Evolutionary conservation across 1,139 yeast species (phyloP), one percentile per base, ranked within the genome.

Genomic region (Candida sp.): DNA sequence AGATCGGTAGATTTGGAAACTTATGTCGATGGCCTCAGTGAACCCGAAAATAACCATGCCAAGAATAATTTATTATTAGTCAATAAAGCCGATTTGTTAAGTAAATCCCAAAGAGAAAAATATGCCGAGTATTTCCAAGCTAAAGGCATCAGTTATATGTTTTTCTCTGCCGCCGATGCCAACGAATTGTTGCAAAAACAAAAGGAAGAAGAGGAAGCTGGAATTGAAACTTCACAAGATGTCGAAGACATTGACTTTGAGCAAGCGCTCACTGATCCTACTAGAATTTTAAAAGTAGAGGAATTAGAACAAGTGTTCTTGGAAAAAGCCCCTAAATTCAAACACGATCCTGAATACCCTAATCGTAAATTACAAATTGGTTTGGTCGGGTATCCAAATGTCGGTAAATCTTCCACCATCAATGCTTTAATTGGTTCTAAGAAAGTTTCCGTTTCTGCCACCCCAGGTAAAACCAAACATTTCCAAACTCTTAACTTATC

Each of bases 381-480:
- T 45, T 77, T 95, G 49, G 99, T 95, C 19, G 99, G 99, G 39
- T 91, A 91, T 62, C 96, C 96, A 29, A 89, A 91, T 63, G 98
- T 91, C 42, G 98, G 98, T 74, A 91, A 91, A 64, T 91, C 97
- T 1, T 90, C 97, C 8, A 91, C 98, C 8, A 91, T 91, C 56
- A 91, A 91, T 64, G 97, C 98, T 0, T 75, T 95, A 41, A 95
- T 93, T 41, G 99, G 99, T 21, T 83, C 97, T 22, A 95, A 95
- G 61, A 91, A 89, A 61, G 99, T 95, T 9, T 90, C 98, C 1
- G 99, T 95, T 34, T 93, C 99, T 2, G 77, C 99, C 2, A 95
- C 99, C 0, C 99, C 99, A 5, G 99, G 99, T 71, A 95, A 95
- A 64, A 95, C 99, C 15, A 95, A 95, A 64, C 99, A 95, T 75